A percentile compares a stretch with the other conserved stretches of the same genome.
These are phyloP conservation scores for Candida multigemmis DNA, from an alignment of 805 yeast species.

Conservation along the genomic window DNA sequence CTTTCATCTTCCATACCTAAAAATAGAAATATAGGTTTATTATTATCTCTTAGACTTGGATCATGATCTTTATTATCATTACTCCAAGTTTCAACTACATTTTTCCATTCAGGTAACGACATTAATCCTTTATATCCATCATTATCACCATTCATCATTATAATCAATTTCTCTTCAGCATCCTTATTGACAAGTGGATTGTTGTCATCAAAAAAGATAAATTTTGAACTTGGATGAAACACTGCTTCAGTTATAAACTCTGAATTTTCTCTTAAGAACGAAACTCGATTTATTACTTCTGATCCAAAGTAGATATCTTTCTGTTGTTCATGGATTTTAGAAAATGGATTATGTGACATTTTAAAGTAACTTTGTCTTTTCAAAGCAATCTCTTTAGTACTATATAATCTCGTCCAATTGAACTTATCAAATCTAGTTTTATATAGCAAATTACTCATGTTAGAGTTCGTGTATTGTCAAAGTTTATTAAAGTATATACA, in stretches of 20 bases:
- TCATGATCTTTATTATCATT: slow-evolving; percentile 23
- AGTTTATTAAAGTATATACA: too few relatives aligned
- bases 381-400: too few relatives aligned
- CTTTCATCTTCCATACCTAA: slow-evolving; percentile 39
- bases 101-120: slow-evolving; percentile 8
- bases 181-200: slow-evolving; percentile 23
- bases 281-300: slow-evolving; percentile 52
- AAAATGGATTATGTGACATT: slow-evolving; percentile 9
- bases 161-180: slow-evolving; percentile 19
- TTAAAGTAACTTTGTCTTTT: too few relatives aligned
- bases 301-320: slow-evolving; percentile 33
- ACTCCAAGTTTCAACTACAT: slow-evolving; percentile 12
- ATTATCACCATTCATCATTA: slow-evolving; percentile 24
- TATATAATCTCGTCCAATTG: too few relatives aligned
- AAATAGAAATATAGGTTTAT: slow-evolving; percentile 31
- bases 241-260: slow-evolving; percentile 41
- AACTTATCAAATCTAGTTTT: too few relatives aligned
- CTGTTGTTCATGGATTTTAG: slow-evolving; percentile 8
- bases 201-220: slow-evolving; percentile 32
- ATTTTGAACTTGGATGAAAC: slow-evolving; percentile 36
- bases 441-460: too few relatives aligned
- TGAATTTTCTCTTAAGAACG: slow-evolving; percentile 50
- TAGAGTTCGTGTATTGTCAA: too few relatives aligned
- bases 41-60: slow-evolving; percentile 28
- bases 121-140: slow-evolving; percentile 12